Percentiles rank a stretch among this genome's conserved stretches.
Conservation (phyloP, 441 rosid species). For the Adansonia madagascariensis region DNA sequence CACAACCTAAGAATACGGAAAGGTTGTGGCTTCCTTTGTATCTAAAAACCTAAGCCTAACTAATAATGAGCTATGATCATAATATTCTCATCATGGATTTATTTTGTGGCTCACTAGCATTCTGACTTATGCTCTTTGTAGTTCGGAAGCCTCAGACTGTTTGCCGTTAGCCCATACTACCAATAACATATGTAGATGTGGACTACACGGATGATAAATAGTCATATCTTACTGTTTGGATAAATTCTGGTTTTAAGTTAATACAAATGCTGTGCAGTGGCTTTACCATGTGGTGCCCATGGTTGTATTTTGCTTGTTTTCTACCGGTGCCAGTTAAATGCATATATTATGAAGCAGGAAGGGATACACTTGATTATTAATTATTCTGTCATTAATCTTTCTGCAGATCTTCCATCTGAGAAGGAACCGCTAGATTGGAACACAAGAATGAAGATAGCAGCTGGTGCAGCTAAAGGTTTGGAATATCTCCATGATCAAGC, state of each 20-base stretch:
- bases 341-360: background rate
- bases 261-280: background rate
- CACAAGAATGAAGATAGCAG: constrained; percentile 95
- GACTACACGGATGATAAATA: background rate
- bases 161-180: background rate
- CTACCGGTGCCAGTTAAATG: background rate
- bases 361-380: background rate
- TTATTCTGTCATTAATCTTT: constrained; percentile 19
- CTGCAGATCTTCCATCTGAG: constrained; percentile 78
- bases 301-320: background rate
- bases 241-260: background rate
- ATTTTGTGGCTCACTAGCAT: background rate
- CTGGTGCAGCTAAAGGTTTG: constrained; percentile 96
- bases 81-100: background rate
- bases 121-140: background rate
- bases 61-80: background rate
- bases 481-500: constrained; percentile 94
- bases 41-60: background rate
- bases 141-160: background rate
- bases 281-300: background rate
- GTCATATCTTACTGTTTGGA: background rate
- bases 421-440: constrained; percentile 92
- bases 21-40: no score
- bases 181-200: background rate
- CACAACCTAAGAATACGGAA: no score